Conservation (phyloP, 805 yeast species). For the Kuraishia capsulata region DNA sequence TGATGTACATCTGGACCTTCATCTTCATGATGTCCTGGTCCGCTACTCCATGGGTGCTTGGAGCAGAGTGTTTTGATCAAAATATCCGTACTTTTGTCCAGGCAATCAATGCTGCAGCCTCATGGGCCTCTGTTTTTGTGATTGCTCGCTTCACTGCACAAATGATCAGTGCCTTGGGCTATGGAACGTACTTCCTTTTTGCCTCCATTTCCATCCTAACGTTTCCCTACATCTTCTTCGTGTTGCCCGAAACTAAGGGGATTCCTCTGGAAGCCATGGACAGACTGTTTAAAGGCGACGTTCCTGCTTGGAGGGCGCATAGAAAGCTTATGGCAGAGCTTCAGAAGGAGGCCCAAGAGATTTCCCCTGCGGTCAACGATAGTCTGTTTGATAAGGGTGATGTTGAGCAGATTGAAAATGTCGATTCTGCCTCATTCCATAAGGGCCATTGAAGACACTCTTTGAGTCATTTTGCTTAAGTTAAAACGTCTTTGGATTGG, state of each 20-base stretch:
- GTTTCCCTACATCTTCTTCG: constrained; percentile 20
- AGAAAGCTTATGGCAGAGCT: constrained; percentile 3
- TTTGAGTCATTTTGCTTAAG: too few relatives aligned
- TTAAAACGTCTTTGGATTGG: too few relatives aligned
- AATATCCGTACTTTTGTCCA: constrained; percentile 32
- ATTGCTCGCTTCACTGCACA: constrained; percentile 36
- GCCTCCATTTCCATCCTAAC: constrained; percentile 21
- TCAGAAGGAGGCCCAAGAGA: constrained; percentile 1
- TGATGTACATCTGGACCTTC: constrained; percentile 37
- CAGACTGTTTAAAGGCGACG: constrained; percentile 11
- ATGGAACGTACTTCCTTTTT: constrained; percentile 35
- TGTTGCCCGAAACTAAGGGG: constrained; percentile 29
- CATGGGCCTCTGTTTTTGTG: constrained; percentile 43
- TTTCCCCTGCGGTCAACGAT: neutral
- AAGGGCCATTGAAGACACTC: too few relatives aligned
- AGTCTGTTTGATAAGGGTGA: constrained; percentile 3
- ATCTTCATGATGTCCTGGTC: constrained; percentile 34
- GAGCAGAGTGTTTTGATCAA: constrained; percentile 36
- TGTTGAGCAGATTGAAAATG: constrained; percentile 8
- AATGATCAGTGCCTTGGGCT: constrained; percentile 32
- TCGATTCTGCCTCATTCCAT: neutral
- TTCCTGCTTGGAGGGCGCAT: constrained; percentile 20
- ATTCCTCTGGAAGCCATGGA: constrained; percentile 21
- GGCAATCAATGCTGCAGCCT: constrained; percentile 33
- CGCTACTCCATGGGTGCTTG: constrained; percentile 38